Percentiles rank a stretch among this genome's conserved stretches.
Evolutionary conservation across 177 flowering plant species (phyloP).

Genomic region (Vitis hybrid): DNA sequence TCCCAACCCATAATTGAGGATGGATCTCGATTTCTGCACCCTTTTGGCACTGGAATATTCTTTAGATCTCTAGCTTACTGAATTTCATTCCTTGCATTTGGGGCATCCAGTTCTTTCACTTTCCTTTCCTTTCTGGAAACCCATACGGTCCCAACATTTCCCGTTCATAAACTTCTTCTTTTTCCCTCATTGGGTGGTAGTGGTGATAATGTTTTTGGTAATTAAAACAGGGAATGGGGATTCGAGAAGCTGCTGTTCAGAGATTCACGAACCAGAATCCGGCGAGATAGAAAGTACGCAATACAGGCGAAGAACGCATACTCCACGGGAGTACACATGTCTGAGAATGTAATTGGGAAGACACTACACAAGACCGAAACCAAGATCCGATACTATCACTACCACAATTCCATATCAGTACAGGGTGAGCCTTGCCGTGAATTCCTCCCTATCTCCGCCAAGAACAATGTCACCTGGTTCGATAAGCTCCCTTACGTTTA

Average conservation of each 20-base stretch:
- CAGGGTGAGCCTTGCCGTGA: constrained; percentile 41
- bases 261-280: constrained; percentile 42
- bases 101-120: no score
- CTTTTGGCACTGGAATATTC: no score
- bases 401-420: constrained; percentile 44
- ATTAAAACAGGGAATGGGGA: constrained; percentile 53
- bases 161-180: not conserved
- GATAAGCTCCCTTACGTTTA: constrained; percentile 41
- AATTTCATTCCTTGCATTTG: no score
- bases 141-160: no score
- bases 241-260: constrained; percentile 62
- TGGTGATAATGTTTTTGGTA: not conserved
- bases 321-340: constrained; percentile 71
- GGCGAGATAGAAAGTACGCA: constrained; percentile 66
- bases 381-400: constrained; percentile 54
- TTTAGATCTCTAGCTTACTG: no score
- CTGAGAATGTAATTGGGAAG: constrained; percentile 57
- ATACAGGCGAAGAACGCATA: constrained; percentile 60
- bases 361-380: constrained; percentile 58
- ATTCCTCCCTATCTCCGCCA: constrained; percentile 30
- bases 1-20: no score
- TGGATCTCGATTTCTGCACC: no score
- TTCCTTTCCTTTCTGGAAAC: no score
- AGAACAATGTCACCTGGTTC: constrained; percentile 22
- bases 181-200: not conserved